phyloP scores from a whole-genome alignment of 1,284 basidiomycete genomes.

The Boletus mariae region DNA sequence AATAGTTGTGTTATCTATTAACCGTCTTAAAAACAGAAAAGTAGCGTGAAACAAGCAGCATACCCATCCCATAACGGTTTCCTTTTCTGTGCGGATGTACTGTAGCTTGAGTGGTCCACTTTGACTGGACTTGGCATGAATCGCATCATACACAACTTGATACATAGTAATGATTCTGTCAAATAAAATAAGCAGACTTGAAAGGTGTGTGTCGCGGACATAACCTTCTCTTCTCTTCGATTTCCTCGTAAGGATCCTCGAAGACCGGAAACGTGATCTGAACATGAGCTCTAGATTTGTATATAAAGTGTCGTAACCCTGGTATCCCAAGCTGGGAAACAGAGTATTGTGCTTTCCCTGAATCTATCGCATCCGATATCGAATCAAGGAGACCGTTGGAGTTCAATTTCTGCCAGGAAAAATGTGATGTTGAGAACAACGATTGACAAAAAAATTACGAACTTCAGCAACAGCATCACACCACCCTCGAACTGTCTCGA shows the following conservation, averaged over 20 bases:
- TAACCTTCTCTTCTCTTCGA: conserved; percentile 59
- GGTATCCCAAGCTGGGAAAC: conserved; percentile 77
- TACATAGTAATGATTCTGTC: conserved; percentile 77
- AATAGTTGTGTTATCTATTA: conserved; percentile 86
- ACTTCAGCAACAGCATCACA: conserved; percentile 66
- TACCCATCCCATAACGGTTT: conserved; percentile 90
- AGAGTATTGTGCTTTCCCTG: conserved; percentile 57
- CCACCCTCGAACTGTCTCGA: conserved; percentile 69
- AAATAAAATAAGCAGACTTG: conserved; percentile 6
- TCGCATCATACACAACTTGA: conserved; percentile 77
- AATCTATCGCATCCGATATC: conserved; percentile 43
- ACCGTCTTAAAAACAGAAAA: background rate
- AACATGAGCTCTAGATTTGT: conserved; percentile 85
- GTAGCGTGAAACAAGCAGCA: conserved; percentile 24
- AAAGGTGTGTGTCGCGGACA: background rate
- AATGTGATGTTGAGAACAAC: background rate
- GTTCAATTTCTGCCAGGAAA: conserved; percentile 51
- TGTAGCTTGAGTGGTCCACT: conserved; percentile 75
- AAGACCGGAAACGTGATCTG: conserved; percentile 84
- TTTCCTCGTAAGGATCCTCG: conserved; percentile 75
- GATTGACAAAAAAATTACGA: conserved; percentile 12
- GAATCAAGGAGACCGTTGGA: conserved; percentile 54
- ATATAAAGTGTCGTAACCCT: conserved; percentile 90
- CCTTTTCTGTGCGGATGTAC: conserved; percentile 79
- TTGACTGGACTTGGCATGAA: conserved; percentile 83